Evolutionary conservation across 177 flowering plant species (phyloP).

Genomic region (Vitis hybrid): DNA sequence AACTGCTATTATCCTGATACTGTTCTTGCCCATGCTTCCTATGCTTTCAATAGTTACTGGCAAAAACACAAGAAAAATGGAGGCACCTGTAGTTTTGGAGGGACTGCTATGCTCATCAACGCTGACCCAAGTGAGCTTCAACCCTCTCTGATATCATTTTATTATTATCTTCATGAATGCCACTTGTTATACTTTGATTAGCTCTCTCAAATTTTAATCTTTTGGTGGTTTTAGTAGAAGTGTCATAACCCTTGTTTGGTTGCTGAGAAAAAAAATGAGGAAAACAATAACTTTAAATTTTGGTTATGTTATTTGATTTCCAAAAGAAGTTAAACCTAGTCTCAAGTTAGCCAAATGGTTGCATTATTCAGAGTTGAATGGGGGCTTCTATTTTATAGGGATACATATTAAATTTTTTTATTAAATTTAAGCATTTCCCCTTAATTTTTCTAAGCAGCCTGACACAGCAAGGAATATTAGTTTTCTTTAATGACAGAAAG

Average conservation of each 20-base stretch:
- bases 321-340: no score
- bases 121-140: conserved; percentile 73
- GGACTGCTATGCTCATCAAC: conserved; percentile 82
- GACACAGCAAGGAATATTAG: not conserved
- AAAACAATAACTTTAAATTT: no score
- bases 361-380: no score
- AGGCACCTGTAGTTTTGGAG: conserved; percentile 79
- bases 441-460: not conserved
- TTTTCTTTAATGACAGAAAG: not conserved
- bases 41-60: conserved; percentile 91
- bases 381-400: no score
- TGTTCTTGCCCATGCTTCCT: conserved; percentile 79
- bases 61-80: conserved; percentile 70
- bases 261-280: no score
- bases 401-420: no score
- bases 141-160: not conserved
- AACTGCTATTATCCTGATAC: conserved; percentile 65
- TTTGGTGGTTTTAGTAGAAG: not conserved
- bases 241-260: no score
- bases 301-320: no score
- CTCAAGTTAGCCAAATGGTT: no score
- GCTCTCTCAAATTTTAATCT: not conserved
- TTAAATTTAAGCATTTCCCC: no score
- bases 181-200: not conserved
- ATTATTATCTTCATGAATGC: not conserved